Percentiles rank a stretch among this genome's conserved stretches.
phyloP scores from a whole-genome alignment of 768 basidiomycete species.

The Pleurotus salmoneostramineus region DNA sequence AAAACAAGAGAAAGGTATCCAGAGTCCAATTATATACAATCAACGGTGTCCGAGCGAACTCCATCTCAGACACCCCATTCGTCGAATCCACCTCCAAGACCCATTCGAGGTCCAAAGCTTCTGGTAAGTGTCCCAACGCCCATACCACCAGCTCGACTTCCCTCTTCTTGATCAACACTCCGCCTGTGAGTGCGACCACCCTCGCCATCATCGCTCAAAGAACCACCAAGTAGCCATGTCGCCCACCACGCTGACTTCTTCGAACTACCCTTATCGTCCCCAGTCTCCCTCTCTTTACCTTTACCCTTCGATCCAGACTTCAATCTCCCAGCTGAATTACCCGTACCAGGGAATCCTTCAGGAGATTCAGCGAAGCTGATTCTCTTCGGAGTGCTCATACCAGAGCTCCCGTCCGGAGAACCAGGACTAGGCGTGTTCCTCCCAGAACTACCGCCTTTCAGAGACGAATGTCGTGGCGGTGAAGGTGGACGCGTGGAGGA shows the following conservation, averaged over 20 bases:
- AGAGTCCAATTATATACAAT: background rate
- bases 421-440: conserved; percentile 11
- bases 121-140: conserved; percentile 30
- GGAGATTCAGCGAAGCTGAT: conserved; percentile 77
- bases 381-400: conserved; percentile 59
- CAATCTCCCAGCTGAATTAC: conserved; percentile 25
- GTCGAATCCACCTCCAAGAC: conserved; percentile 35
- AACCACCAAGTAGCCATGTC: conserved; percentile 17
- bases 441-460: conserved; percentile 24
- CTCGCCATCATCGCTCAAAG: conserved; percentile 7
- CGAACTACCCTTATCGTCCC: conserved; percentile 21
- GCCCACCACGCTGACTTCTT: conserved; percentile 22
- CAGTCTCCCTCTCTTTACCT: conserved; percentile 27
- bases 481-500: conserved; percentile 62
- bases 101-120: conserved; percentile 41
- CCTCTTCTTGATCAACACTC: conserved; percentile 8
- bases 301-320: conserved; percentile 26
- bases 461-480: conserved; percentile 46
- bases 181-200: conserved; percentile 6
- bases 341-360: conserved; percentile 51
- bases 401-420: conserved; percentile 32
- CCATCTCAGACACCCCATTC: conserved; percentile 51
- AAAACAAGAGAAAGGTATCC: background rate
- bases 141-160: conserved; percentile 15
- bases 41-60: background rate